phyloP scores from a whole-genome alignment of 305 asterid genomes.

The Stenogyne calaminthoides region DNA sequence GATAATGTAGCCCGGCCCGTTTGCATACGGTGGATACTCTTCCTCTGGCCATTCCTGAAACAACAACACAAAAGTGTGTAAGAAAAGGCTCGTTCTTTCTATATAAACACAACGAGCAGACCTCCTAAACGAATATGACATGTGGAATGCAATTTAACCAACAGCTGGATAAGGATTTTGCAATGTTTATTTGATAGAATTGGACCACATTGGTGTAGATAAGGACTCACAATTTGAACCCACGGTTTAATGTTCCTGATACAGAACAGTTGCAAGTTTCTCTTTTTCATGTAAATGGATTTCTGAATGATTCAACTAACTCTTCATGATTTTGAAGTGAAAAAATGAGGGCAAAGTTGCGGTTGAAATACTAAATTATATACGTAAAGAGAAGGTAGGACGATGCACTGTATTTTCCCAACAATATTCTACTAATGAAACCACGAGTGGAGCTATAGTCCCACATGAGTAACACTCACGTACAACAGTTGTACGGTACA shows the following conservation, averaged over 20 bases:
- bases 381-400: background rate
- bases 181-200: background rate
- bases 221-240: background rate
- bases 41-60: conserved; percentile 93
- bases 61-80: conserved; percentile 1
- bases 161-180: background rate
- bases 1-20: conserved; percentile 86
- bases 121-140: background rate
- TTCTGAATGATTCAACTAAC: conserved; percentile 1
- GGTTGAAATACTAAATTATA: background rate
- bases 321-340: background rate
- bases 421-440: background rate
- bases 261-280: conserved; percentile 4
- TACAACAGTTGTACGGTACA: background rate
- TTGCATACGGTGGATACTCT: conserved; percentile 85
- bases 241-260: background rate
- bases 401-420: background rate
- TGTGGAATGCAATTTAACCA: background rate
- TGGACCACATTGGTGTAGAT: background rate
- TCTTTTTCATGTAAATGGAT: background rate
- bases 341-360: background rate
- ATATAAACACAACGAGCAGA: background rate
- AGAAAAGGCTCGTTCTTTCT: conserved; percentile 7
- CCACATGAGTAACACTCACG: background rate
- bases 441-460: background rate